A percentile compares a stretch with the other conserved stretches of the same genome.
Conservation (phyloP, 148 eudicot genomes). For the Chenopodium formosanum region DNA sequence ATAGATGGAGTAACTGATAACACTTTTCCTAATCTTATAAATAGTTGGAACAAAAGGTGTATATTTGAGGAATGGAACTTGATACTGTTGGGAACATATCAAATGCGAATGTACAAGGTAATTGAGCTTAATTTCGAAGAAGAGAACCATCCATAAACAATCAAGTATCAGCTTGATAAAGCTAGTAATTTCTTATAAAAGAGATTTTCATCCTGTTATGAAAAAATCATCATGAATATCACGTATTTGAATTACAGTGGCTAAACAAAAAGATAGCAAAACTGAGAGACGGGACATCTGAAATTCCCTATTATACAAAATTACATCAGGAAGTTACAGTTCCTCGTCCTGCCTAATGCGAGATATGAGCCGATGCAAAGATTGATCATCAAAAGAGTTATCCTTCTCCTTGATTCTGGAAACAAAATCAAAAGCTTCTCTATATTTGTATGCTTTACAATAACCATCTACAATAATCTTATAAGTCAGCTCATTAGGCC, state of each 20-base stretch:
- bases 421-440: constrained; percentile 73
- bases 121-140: too few species aligned
- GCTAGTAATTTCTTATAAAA: background rate
- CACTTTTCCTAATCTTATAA: background rate
- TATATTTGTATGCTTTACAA: constrained; percentile 63
- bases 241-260: constrained; percentile 19
- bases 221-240: constrained; percentile 4
- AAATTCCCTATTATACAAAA: constrained; percentile 19
- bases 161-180: background rate
- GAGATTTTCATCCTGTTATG: constrained; percentile 8
- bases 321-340: constrained; percentile 21
- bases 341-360: constrained; percentile 41
- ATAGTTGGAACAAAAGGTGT: background rate
- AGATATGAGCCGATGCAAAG: constrained; percentile 50
- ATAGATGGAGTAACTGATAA: background rate
- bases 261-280: constrained; percentile 16
- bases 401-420: constrained; percentile 53
- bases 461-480: constrained; percentile 69
- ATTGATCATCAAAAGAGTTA: constrained; percentile 41
- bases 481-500: constrained; percentile 81
- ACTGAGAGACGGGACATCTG: constrained; percentile 10
- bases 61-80: background rate
- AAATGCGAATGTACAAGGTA: too few species aligned
- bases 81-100: too few species aligned
- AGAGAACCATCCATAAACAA: background rate